Percentiles rank a stretch among this genome's conserved stretches.
These are phyloP conservation scores for Colletotrichum sp. DNA, from an alignment of 2,329 filamentous ascomycete genomes.

Conservation along the genomic window DNA sequence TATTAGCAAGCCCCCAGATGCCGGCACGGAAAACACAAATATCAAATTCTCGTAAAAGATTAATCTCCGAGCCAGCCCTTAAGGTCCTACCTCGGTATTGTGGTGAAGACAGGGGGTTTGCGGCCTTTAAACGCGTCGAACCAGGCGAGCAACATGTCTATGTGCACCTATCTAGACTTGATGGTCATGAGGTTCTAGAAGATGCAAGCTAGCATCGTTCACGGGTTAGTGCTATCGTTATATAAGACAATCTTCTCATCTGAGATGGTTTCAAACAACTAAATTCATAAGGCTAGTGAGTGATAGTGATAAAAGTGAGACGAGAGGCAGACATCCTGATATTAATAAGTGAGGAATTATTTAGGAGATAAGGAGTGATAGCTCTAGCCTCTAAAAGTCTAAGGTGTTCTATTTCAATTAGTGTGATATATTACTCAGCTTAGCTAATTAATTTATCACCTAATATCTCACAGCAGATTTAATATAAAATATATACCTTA, in stretches of 20 bases:
- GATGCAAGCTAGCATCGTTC: background rate
- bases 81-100: background rate
- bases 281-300: background rate
- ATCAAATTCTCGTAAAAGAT: background rate
- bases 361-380: background rate
- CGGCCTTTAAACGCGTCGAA: background rate
- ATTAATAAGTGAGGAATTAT: background rate
- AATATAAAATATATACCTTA: too few species aligned
- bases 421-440: background rate
- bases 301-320: background rate
- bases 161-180: background rate
- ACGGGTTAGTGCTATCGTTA: background rate
- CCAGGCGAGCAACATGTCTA: background rate
- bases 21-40: background rate
- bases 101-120: background rate
- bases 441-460: background rate
- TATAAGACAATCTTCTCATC: background rate
- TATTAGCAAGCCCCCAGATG: background rate
- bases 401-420: background rate
- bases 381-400: background rate
- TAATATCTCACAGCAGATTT: too few species aligned
- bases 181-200: background rate
- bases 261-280: background rate
- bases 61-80: background rate
- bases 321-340: background rate